Base-by-base conservation (phyloP, 2,329 filamentous ascomycete species). In the Beauveria medogensis region DNA sequence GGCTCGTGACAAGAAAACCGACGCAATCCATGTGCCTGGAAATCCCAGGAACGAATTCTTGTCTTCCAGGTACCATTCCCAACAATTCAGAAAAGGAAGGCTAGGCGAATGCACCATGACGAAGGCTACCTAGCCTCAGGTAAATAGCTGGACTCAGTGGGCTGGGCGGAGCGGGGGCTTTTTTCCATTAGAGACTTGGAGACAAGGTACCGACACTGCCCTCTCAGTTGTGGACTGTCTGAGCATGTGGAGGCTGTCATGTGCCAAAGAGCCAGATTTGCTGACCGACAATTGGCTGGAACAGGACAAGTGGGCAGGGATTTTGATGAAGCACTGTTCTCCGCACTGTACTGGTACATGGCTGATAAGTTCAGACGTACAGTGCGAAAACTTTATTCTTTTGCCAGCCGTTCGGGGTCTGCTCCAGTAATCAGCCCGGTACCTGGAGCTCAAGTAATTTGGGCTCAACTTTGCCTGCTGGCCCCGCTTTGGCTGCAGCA, bases 1-100 rank as follows among this genome's bases (percentile, higher is more conserved):
- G 51, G 37, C 55, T 57, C 43, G 55, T 57, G 55, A 58, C 46
- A 24, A 22, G 40, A 18, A 50, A 40, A n/a, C 44, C 44, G 30
- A 48, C 55, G 55, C 7, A 37, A 26, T 34, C 26, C 30, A 58
- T 57, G 55, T 44, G 43, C 28, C 28, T 58, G 44, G 22, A 41
- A 58, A 46, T 20, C 30, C 16, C 14, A 37, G 28, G 28, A 56
- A 47, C 41, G 14, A 41, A 12, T 46, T 46, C 6, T 34, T 47
- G 41, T 26, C n/a, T 37, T 53, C 44, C 55, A 57, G 43, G 30
- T 12, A 40, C 55, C 44, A 58, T 58, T 46, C 55, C 55, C 55
- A 58, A 58, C 55, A 58, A 58, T 58, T 58, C 50, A 50, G 9
- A 20, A 43, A 22, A 30, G n/a, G 18, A 10, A 28, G 48, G 26